These are phyloP conservation scores for Coffea eugenioides DNA, from an alignment of 257 asterid genomes.

Conservation along the genomic window DNA sequence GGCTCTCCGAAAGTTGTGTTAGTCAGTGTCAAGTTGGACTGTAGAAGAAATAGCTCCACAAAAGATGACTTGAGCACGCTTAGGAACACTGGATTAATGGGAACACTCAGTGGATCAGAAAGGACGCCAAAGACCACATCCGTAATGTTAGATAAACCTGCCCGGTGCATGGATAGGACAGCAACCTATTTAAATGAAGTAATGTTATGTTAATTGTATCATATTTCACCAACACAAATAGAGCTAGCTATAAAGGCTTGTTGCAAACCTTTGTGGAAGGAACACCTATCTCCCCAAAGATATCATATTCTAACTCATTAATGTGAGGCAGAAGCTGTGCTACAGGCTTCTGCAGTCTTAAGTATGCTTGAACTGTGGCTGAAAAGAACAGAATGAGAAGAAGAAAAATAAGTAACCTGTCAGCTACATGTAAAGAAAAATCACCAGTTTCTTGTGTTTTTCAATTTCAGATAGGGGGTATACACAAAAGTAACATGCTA, in stretches of 20 bases:
- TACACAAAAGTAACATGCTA: not conserved
- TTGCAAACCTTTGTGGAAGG: constrained; percentile 65
- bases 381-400: constrained; percentile 35
- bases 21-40: constrained; percentile 62
- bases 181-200: constrained; percentile 50
- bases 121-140: constrained; percentile 72
- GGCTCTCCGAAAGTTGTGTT: constrained; percentile 63
- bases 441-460: not conserved
- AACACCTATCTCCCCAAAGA: constrained; percentile 68
- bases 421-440: not conserved
- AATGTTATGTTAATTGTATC: constrained; percentile 12
- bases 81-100: constrained; percentile 42
- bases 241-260: constrained; percentile 10
- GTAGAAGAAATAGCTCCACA: constrained; percentile 59
- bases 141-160: constrained; percentile 56
- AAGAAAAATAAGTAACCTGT: not conserved
- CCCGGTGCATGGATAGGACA: constrained; percentile 64
- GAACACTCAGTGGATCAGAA: constrained; percentile 52
- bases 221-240: constrained; percentile 2
- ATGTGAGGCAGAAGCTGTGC: constrained; percentile 61
- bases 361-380: constrained; percentile 77
- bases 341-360: constrained; percentile 65
- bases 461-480: not conserved
- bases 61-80: constrained; percentile 58
- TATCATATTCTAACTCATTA: constrained; percentile 65